Evolutionary conservation across 2,329 filamentous ascomycete genomes (phyloP).

Genomic region (Colletotrichum navitas): DNA sequence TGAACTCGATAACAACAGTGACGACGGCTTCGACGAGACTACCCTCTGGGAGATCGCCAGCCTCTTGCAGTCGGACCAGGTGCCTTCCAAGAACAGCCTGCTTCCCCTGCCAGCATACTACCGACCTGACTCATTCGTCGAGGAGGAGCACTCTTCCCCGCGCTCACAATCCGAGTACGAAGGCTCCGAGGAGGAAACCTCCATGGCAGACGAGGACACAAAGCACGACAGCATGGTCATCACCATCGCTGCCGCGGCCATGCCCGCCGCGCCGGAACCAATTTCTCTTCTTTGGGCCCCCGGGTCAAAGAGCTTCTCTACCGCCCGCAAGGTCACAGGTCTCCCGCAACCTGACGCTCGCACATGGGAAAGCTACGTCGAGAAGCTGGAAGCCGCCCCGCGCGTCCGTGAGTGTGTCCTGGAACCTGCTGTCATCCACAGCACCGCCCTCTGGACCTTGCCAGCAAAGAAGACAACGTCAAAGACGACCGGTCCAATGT

Average conservation of each 20-base stretch:
- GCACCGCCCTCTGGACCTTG: constrained; percentile 52
- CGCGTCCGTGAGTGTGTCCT: constrained; percentile 49
- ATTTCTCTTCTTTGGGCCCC: constrained; percentile 38
- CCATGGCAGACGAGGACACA: constrained; percentile 45
- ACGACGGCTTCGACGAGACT: constrained; percentile 70
- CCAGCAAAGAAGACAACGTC: not conserved
- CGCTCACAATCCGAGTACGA: constrained; percentile 45
- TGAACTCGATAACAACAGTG: constrained; percentile 55
- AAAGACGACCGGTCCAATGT: constrained; percentile 28
- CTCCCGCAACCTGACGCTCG: constrained; percentile 54
- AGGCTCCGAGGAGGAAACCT: constrained; percentile 44
- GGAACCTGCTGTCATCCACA: constrained; percentile 51
- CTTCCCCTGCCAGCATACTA: constrained; percentile 52
- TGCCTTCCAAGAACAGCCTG: constrained; percentile 66
- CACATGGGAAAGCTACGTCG: constrained; percentile 54
- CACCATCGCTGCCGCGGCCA: constrained; percentile 48
- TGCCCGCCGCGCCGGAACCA: constrained; percentile 28
- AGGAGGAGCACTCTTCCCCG: constrained; percentile 51
- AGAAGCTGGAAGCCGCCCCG: constrained; percentile 44
- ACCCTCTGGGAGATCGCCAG: constrained; percentile 75
- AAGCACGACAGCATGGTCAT: constrained; percentile 49
- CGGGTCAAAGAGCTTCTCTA: constrained; percentile 25
- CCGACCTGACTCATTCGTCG: constrained; percentile 41
- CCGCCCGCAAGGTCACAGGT: constrained; percentile 43
- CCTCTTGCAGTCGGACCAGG: constrained; percentile 64